phyloP scores from a whole-genome alignment of 2,329 filamentous ascomycete species.

The Hysterium pulicare region DNA sequence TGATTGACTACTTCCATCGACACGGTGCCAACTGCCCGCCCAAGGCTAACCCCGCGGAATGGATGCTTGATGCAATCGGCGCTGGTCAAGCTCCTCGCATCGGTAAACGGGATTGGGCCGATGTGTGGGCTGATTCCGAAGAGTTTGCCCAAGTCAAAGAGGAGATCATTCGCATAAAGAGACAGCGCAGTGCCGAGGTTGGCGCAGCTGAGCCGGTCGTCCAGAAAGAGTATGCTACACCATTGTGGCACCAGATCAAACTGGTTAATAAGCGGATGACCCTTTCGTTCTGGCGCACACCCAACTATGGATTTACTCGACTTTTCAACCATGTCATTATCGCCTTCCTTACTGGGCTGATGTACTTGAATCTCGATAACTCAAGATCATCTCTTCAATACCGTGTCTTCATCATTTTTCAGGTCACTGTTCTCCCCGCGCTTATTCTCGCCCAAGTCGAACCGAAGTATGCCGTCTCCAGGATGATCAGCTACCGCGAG shows the following conservation, averaged over 20 bases:
- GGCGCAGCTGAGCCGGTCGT: conserved; percentile 43
- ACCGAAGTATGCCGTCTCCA: conserved; percentile 75
- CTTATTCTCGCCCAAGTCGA: conserved; percentile 82
- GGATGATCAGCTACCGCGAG: conserved; percentile 83
- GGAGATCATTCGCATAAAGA: conserved; percentile 65
- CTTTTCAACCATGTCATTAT: conserved; percentile 82
- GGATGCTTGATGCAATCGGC: conserved; percentile 82
- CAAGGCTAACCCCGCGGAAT: conserved; percentile 62
- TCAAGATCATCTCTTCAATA: conserved; percentile 76
- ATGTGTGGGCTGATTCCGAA: conserved; percentile 71
- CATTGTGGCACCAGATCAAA: conserved; percentile 73
- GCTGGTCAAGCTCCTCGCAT: conserved; percentile 70
- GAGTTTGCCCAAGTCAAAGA: conserved; percentile 66
- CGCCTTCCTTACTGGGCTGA: conserved; percentile 72
- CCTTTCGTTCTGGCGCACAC: conserved; percentile 77
- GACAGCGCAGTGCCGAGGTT: conserved; percentile 52
- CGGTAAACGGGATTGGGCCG: conserved; percentile 73
- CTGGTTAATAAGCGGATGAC: conserved; percentile 71
- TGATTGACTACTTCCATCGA: conserved; percentile 57
- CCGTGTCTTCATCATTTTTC: conserved; percentile 86
- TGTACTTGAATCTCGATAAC: conserved; percentile 73
- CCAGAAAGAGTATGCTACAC: conserved; percentile 79
- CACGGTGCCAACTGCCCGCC: conserved; percentile 58
- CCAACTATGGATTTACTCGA: conserved; percentile 85
- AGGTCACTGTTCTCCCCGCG: conserved; percentile 78